Evolutionary conservation across 257 asterid species (phyloP).

Genomic region (Penstemon eatonii): DNA sequence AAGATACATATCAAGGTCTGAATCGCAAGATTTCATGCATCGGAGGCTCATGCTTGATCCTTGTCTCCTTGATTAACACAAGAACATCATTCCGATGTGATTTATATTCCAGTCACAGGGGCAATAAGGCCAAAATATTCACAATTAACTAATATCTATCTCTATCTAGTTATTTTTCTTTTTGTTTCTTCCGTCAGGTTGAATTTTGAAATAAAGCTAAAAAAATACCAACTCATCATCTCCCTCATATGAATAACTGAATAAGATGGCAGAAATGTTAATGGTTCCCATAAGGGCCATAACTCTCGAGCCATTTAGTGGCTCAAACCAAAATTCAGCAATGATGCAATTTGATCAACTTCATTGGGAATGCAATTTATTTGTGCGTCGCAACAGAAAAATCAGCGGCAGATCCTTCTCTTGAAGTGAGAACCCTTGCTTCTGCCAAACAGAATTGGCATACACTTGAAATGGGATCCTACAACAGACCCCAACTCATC

Average conservation of each 20-base stretch:
- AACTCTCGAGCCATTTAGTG: constrained; percentile 8
- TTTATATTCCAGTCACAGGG: not conserved
- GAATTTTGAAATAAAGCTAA: constrained; percentile 11
- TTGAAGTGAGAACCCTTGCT: constrained; percentile 13
- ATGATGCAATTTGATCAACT: not conserved
- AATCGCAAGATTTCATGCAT: not conserved
- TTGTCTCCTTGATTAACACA: not conserved
- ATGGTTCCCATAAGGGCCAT: not conserved
- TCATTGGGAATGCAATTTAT: constrained; percentile 2
- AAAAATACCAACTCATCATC: not conserved
- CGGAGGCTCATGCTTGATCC: constrained; percentile 3
- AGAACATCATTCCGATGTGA: constrained; percentile 3
- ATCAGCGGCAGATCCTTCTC: not conserved
- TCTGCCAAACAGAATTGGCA: not conserved
- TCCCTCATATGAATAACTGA: not conserved
- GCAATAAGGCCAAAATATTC: constrained; percentile 16
- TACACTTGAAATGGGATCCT: not conserved
- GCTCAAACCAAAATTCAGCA: constrained; percentile 13
- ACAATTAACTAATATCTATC: not conserved
- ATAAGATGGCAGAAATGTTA: not conserved
- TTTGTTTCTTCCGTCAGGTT: not conserved
- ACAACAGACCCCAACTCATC: constrained; percentile 6
- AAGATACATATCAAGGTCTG: not conserved
- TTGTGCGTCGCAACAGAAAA: constrained; percentile 4
- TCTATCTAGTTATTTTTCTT: not conserved